phyloP scores from a whole-genome alignment of 192 early-diverging fungal genomes.

The Coemansia sp. region DNA sequence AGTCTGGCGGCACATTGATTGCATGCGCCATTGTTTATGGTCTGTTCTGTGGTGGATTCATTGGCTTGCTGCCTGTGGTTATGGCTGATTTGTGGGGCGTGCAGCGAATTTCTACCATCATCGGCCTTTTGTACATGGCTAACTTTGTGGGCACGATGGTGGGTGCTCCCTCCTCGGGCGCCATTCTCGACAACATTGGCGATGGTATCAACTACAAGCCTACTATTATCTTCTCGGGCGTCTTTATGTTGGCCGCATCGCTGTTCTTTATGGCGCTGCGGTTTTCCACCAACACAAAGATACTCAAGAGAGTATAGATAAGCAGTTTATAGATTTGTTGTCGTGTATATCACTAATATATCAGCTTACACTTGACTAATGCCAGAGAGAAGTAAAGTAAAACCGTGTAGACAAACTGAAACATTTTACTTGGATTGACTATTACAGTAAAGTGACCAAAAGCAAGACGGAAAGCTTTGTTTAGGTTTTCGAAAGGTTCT shows the following conservation, averaged over 20 bases:
- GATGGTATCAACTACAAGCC: conserved; percentile 38
- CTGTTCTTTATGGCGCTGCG: conserved; percentile 28
- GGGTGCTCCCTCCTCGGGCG: conserved; percentile 54
- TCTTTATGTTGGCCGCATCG: conserved; percentile 31
- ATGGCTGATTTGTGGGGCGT: conserved; percentile 58
- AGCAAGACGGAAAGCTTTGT: not conserved
- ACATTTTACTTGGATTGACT: too few relatives aligned
- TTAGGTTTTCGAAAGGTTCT: conserved; percentile 4
- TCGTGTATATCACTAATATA: too few relatives aligned
- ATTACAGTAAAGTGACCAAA: too few relatives aligned
- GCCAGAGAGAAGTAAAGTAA: too few relatives aligned
- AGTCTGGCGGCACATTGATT: conserved; percentile 33
- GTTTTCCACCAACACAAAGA: not conserved
- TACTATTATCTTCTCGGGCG: conserved; percentile 43
- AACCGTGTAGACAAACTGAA: too few relatives aligned
- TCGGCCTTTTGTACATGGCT: conserved; percentile 55
- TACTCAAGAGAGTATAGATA: conserved; percentile 14
- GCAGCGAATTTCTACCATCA: conserved; percentile 56
- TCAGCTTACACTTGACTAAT: too few relatives aligned
- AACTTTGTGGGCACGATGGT: conserved; percentile 54
- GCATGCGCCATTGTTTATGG: conserved; percentile 56
- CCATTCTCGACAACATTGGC: conserved; percentile 53
- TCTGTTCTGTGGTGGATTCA: conserved; percentile 58
- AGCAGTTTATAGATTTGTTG: too few relatives aligned
- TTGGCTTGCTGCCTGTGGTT: conserved; percentile 56